Percentiles rank a stretch among this genome's conserved stretches.
These are phyloP conservation scores for Penicillium waksmanii DNA, from an alignment of 495 filamentous ascomycete species.

Conservation along the genomic window DNA sequence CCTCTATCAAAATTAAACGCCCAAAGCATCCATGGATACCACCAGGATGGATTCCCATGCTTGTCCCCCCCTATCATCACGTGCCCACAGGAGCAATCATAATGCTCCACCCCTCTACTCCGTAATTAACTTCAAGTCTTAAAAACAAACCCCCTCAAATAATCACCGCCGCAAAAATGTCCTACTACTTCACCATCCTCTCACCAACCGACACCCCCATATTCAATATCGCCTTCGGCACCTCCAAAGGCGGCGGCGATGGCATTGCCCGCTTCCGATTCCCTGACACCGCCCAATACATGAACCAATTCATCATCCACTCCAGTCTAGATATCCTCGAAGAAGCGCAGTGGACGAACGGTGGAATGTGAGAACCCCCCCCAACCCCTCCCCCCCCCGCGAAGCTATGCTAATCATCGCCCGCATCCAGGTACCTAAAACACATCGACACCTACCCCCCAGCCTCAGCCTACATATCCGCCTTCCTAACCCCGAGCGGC, in stretches of 20 bases:
- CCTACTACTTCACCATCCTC: conserved; percentile 95
- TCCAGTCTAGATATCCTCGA: conserved; percentile 90
- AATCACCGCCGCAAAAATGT: conserved; percentile 61
- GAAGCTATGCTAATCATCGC: background rate
- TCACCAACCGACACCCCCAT: conserved; percentile 92
- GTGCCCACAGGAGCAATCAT: background rate
- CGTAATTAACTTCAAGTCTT: too few relatives aligned
- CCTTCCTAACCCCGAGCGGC: conserved; percentile 77
- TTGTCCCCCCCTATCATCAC: conserved; percentile 1
- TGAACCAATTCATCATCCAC: conserved; percentile 98
- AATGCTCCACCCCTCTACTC: background rate
- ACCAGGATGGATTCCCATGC: too few relatives aligned
- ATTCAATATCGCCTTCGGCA: conserved; percentile 95
- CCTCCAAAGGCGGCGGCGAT: conserved; percentile 91
- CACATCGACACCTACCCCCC: conserved; percentile 88
- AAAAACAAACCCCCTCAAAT: background rate
- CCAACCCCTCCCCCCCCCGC: background rate
- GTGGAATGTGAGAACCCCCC: conserved; percentile 64
- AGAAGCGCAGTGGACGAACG: conserved; percentile 87
- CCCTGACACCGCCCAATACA: conserved; percentile 79
- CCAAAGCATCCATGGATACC: too few relatives aligned
- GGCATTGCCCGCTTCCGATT: conserved; percentile 79
- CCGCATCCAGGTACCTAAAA: conserved; percentile 81
- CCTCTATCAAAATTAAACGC: too few relatives aligned
- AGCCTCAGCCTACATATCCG: conserved; percentile 79